Base-by-base conservation (phyloP, 2,329 filamentous ascomycete species). In the Claviceps fusiformis region DNA sequence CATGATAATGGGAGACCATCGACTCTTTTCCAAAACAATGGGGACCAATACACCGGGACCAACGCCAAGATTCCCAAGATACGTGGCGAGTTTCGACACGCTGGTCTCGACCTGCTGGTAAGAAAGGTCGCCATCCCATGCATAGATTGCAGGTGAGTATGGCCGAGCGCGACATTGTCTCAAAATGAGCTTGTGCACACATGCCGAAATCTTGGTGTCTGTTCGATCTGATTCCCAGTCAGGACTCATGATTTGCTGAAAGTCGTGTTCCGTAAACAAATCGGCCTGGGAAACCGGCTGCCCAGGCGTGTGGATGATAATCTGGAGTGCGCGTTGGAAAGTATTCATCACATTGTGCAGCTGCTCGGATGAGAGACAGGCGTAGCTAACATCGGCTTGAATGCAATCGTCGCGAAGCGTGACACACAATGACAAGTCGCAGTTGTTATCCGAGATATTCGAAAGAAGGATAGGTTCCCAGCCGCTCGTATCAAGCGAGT, bases 21-120 rank as follows among this genome's bases (percentile, higher is more conserved):
- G 70, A 24, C 79, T 86, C 68, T 88, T 90, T 47, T 87, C 81
- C 62, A 89, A 75, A 19, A 84, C 78, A 6, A 90, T 74, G 5
- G 82, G 82, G 1, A 90, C 76, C 4, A 86, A 71, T 8, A 78
- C 73, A 10, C 79, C 76, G 0, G 74, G 71, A 0, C 70, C 67
- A 0, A 81, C 72, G 0, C 80, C 80, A 13, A 74, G 67, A 27
- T 74, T 70, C 2, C 75, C 64, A 0, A 89, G 71, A 52, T 76
- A 69, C 2, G 67, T 68, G 1, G 71, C 69, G 0, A 76, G 64
- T 4, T 65, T 67, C 2, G 68, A 64, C 0, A 72, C 70, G 8
- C 70, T 66, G 0, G 66, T 64, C 3, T 70, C 64, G 4, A 76
- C 59, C 54, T 75, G 65, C 9, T 63, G 57, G 52, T 75, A 77